Evolutionary conservation across 2,329 filamentous ascomycete genomes (phyloP), one percentile per base, ranked within the genome.

Genomic region (Ilyonectria destructans): DNA sequence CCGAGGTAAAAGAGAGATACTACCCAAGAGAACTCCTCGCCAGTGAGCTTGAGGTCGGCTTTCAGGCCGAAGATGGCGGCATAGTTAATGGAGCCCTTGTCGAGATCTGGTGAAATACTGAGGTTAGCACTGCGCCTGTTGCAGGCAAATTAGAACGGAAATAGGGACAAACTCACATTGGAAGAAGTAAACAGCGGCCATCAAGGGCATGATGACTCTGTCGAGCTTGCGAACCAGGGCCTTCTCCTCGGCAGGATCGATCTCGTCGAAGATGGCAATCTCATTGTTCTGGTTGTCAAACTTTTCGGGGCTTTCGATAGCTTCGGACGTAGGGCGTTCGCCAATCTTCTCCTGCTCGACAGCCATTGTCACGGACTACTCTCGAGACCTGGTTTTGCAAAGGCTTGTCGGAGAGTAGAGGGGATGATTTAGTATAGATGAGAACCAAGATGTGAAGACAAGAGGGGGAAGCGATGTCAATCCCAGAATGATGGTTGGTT

Each of bases 1-100:
- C 71, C 71, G 4, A 73, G 19, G 15, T 71, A 74, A 40, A 74
- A 74, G 8, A 69, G 21, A n/a, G 69, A 71, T 9, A 74, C 62
- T 6, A 65, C 65, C 61, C 49, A 63, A 9, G 71, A 71, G 49
- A 71, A 74, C 12, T 69, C 48, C 10, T 51, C 21, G 6, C 65
- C 65, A 2, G 37, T 57, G 37, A 74, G 67, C 2, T 61, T 23
- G 8, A 73, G 55, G 48, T 74, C 67, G 2, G 43, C 13, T 46
- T 55, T 66, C 35, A 74, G 69, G 21, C 69, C 71, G 31, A 71
- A 74, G 10, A 69, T 43, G 17, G 68, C 62, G 7, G 72, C 63
- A 13, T 70, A 72, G 65, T 65, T 73, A 61, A 74, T 65, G 17
- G 71, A 70, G 15, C 59, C 57, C 52, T 69, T 74, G 43, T 74